phyloP scores from a whole-genome alignment of 805 yeast species.

The Vanderwaltozyma polyspora region DNA sequence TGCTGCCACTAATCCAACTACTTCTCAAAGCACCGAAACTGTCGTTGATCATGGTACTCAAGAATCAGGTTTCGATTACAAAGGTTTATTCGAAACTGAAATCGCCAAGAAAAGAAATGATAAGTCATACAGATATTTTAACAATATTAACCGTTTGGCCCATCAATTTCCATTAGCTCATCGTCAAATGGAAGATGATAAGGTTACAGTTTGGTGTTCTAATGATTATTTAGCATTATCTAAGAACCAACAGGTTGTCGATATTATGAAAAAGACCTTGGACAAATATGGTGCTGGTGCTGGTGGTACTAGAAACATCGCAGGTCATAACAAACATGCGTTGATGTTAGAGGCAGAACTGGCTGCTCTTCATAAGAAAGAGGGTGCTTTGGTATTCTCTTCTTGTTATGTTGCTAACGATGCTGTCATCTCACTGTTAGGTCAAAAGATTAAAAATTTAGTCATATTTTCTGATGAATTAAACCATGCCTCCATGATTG shows the following conservation, averaged over 20 bases:
- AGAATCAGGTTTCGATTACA: conserved; percentile 56
- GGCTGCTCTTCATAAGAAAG: conserved; percentile 88
- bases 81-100: conserved; percentile 56
- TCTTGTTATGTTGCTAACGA: conserved; percentile 97
- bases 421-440: conserved; percentile 81
- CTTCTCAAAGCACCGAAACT: conserved; percentile 24
- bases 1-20: conserved; percentile 26
- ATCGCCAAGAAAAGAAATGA: conserved; percentile 67
- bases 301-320: conserved; percentile 98
- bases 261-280: conserved; percentile 68
- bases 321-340: conserved; percentile 93
- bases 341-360: conserved; percentile 73
- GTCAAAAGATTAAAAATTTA: conserved; percentile 79
- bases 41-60: conserved; percentile 32
- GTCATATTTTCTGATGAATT: conserved; percentile 87
- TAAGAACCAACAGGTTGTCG: conserved; percentile 58
- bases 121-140: conserved; percentile 90
- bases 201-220: conserved; percentile 98
- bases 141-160: conserved; percentile 93
- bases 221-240: conserved; percentile 97
- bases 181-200: conserved; percentile 57
- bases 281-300: conserved; percentile 96
- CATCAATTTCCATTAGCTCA: conserved; percentile 91
- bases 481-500: conserved; percentile 97
- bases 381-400: conserved; percentile 87